Conservation (phyloP, 1,139 yeast genomes). For the Yarrowia galli region DNA sequence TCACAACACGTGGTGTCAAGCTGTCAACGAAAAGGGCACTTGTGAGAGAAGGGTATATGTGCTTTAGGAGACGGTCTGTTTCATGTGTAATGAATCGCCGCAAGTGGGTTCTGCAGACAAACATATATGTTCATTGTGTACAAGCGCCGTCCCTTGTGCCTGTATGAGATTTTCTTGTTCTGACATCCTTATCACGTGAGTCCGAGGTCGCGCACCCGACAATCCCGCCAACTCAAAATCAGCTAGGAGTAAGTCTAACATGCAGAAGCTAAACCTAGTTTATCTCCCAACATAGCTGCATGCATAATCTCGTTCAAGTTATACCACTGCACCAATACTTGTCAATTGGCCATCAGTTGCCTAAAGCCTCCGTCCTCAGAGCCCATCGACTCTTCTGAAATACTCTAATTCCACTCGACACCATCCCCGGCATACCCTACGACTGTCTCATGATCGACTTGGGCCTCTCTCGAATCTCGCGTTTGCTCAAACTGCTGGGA, state of each 20-base stretch:
- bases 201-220: background rate
- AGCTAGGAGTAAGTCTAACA: slow-evolving; percentile 1
- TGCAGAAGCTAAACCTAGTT: slow-evolving; percentile 22
- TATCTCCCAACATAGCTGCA: slow-evolving; percentile 18
- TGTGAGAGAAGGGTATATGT: too few species aligned
- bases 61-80: background rate
- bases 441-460: slow-evolving; percentile 56
- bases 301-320: slow-evolving; percentile 4
- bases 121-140: too few species aligned
- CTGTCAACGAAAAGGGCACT: too few species aligned
- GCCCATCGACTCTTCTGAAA: background rate
- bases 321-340: background rate
- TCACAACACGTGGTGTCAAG: slow-evolving; percentile 1
- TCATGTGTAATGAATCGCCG: too few species aligned
- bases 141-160: background rate
- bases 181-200: background rate
- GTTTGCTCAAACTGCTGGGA: slow-evolving; percentile 66
- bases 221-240: background rate
- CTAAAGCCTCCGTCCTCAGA: background rate
- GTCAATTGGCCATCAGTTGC: background rate
- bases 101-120: too few species aligned
- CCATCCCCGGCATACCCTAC: background rate
- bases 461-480: slow-evolving; percentile 68
- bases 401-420: background rate
- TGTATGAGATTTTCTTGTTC: background rate